Conservation (phyloP, 2,329 filamentous ascomycete species). For the Setomelanomma holmii region DNA sequence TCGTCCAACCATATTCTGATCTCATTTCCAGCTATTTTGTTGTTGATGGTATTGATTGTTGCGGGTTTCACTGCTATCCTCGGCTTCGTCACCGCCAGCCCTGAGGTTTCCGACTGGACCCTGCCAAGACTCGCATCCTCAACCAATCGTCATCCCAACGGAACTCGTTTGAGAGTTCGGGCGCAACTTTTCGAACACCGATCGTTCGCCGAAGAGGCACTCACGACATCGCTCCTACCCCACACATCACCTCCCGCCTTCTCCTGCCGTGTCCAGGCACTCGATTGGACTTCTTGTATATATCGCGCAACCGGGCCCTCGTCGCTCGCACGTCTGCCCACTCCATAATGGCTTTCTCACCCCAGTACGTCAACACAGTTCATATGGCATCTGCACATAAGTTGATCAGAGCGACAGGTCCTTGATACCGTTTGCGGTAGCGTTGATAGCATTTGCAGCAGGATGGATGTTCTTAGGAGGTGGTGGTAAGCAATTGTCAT, state of each 20-base stretch:
- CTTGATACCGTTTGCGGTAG: conserved; percentile 71
- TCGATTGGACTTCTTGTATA: conserved; percentile 4
- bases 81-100: background rate
- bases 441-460: conserved; percentile 70
- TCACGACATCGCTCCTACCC: conserved; percentile 8
- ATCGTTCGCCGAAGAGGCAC: conserved; percentile 15
- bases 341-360: conserved; percentile 46
- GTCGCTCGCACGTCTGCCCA: too few species aligned
- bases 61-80: conserved; percentile 4
- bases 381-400: too few species aligned
- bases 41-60: background rate
- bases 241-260: conserved; percentile 5
- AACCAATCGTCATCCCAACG: conserved; percentile 18
- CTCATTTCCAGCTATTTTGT: background rate
- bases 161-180: conserved; percentile 16
- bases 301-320: too few species aligned
- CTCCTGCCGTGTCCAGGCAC: background rate
- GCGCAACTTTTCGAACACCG: conserved; percentile 19
- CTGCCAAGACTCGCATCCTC: conserved; percentile 26
- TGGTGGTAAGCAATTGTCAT: conserved; percentile 64
- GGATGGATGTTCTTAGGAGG: conserved; percentile 73
- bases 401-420: too few species aligned
- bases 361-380: conserved; percentile 76
- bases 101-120: too few species aligned
- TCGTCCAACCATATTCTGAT: background rate